Percentiles rank a stretch among this genome's conserved stretches.
These are phyloP conservation scores for Phytophthora pseudosyringae DNA, from an alignment of 352 stramenopile genomes.

Conservation along the genomic window DNA sequence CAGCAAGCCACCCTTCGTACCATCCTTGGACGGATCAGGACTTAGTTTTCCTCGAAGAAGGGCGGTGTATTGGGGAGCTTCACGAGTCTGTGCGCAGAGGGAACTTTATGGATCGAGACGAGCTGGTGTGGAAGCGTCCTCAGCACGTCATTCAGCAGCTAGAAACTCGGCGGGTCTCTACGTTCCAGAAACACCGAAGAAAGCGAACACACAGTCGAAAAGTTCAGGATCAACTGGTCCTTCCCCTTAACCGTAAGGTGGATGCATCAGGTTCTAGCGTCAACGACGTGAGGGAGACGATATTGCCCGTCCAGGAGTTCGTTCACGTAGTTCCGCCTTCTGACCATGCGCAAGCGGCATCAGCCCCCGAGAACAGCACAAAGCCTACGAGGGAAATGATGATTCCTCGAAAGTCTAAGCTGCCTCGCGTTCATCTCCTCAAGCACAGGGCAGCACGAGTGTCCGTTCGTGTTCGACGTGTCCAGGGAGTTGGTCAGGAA, in stretches of 20 bases:
- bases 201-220: conserved; percentile 5
- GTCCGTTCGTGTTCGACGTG: background rate
- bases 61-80: conserved; percentile 28
- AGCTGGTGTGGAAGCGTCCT: conserved; percentile 48
- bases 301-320: background rate
- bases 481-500: background rate
- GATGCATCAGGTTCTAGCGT: background rate
- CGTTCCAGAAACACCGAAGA: conserved; percentile 4
- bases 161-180: conserved; percentile 34
- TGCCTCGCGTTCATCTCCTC: conserved; percentile 2
- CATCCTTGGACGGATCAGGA: conserved; percentile 55
- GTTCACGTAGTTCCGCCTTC: background rate
- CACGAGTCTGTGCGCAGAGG: conserved; percentile 23
- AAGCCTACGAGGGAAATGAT: background rate
- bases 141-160: conserved; percentile 39
- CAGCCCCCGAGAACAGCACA: background rate
- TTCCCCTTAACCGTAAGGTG: too few species aligned
- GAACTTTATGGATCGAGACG: conserved; percentile 19
- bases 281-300: background rate
- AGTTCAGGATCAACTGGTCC: background rate
- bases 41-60: conserved; percentile 59
- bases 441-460: conserved; percentile 10
- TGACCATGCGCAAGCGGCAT: background rate
- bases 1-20: background rate
- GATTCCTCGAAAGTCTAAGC: conserved; percentile 5